Evolutionary conservation across 1,284 basidiomycete species (phyloP).

Genomic region (Puccinia novopanici): DNA sequence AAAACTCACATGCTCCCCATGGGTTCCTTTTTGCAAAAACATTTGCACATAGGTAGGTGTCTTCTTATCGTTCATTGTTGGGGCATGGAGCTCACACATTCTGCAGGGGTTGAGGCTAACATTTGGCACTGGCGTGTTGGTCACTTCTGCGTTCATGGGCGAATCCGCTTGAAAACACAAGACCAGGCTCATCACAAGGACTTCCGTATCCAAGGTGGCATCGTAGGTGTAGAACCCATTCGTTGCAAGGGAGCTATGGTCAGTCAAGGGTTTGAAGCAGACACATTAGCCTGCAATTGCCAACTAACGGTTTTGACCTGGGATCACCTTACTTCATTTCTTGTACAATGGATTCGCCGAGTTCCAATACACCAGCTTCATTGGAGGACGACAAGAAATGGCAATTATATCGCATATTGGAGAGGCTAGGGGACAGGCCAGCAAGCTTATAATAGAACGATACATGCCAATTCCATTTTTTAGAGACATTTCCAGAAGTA

Average conservation of each 20-base stretch:
- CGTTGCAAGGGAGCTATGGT: no score
- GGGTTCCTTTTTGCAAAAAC: neutral
- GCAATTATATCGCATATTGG: conserved; percentile 57
- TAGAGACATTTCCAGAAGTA: conserved; percentile 62
- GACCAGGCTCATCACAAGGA: neutral
- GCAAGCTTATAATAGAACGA: conserved; percentile 59
- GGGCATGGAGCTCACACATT: neutral
- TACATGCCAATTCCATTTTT: conserved; percentile 64
- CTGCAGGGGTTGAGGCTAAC: neutral
- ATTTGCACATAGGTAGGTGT: neutral
- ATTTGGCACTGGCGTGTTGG: neutral
- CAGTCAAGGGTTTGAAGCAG: no score
- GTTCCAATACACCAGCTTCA: neutral
- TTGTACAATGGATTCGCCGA: neutral
- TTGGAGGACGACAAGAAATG: conserved; percentile 62
- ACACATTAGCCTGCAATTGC: no score
- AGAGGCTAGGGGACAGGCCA: conserved; percentile 56
- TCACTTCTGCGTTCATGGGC: conserved; percentile 3
- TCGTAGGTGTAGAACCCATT: conserved; percentile 3
- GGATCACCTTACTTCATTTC: neutral
- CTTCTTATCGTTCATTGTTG: neutral
- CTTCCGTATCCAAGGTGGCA: neutral
- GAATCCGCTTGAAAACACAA: conserved; percentile 3
- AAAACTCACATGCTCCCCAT: no score
- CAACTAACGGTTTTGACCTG: no score